Evolutionary conservation across 2,329 filamentous ascomycete genomes (phyloP).

Genomic region (Zalaria sp.): DNA sequence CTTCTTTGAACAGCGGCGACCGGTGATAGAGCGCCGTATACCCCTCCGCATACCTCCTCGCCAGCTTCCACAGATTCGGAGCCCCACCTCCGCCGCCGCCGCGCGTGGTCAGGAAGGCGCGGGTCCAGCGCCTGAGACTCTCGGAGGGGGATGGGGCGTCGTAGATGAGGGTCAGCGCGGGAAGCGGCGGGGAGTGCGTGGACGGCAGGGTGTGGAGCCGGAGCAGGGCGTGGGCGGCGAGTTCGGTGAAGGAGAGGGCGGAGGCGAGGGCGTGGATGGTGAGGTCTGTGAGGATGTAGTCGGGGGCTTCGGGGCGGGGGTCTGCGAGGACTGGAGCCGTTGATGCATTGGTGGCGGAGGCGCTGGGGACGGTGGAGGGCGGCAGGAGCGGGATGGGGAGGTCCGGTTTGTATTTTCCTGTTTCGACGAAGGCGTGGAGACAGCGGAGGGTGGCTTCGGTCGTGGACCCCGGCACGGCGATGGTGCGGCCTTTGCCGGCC

Average conservation of each 20-base stretch:
- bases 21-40: constrained; percentile 7
- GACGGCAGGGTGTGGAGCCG: background rate
- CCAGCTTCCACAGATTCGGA: constrained; percentile 8
- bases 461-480: constrained; percentile 17
- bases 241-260: background rate
- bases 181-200: background rate
- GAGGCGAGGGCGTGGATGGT: background rate
- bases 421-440: constrained; percentile 19
- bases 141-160: too few relatives aligned
- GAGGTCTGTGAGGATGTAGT: background rate
- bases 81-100: constrained; percentile 5
- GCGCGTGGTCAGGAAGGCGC: background rate
- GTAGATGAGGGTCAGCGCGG: background rate
- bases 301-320: background rate
- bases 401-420: constrained; percentile 7
- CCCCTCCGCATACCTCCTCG: constrained; percentile 1
- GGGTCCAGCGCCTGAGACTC: background rate
- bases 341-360: background rate
- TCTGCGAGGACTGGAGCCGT: background rate
- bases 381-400: background rate
- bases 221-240: background rate
- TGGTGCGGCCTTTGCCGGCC: constrained; percentile 16
- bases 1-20: constrained; percentile 8
- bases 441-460: constrained; percentile 18
- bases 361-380: background rate